These are phyloP conservation scores for Rosa chinensis DNA, from an alignment of 306 rosid genomes.

Conservation along the genomic window DNA sequence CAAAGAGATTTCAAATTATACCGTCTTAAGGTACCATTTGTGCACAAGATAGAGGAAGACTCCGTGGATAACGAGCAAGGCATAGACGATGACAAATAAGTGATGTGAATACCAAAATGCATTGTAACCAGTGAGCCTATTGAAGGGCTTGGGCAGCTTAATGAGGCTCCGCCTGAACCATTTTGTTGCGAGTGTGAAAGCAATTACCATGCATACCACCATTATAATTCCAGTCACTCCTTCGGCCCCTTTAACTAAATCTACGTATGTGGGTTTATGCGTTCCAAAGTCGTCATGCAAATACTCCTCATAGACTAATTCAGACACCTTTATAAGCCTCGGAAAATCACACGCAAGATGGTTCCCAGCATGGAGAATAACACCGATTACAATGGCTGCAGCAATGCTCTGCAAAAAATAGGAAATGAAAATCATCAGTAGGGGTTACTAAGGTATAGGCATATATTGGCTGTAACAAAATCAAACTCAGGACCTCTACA, in stretches of 20 bases:
- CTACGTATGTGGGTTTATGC: conserved; percentile 56
- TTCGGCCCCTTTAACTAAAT: conserved; percentile 61
- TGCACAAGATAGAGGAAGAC: conserved; percentile 61
- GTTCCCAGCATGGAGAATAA: conserved; percentile 84
- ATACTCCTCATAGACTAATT: conserved; percentile 23
- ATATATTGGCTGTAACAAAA: conserved; percentile 1
- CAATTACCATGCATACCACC: conserved; percentile 74
- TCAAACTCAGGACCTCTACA: conserved; percentile 23
- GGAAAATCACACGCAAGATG: conserved; percentile 98
- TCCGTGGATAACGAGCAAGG: conserved; percentile 84
- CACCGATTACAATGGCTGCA: conserved; percentile 81
- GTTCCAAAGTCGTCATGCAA: conserved; percentile 59
- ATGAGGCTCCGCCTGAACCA: conserved; percentile 87
- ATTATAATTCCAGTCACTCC: conserved; percentile 89
- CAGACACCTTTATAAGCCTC: conserved; percentile 43
- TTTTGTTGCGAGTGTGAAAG: conserved; percentile 88
- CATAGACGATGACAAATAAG: conserved; percentile 84
- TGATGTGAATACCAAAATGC: conserved; percentile 99
- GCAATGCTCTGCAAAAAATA: conserved; percentile 62
- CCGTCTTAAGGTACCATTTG: conserved; percentile 81
- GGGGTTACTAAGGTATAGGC: neutral
- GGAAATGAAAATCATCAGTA: conserved; percentile 1
- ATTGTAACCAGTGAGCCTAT: conserved; percentile 88
- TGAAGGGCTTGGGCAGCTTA: conserved; percentile 90
- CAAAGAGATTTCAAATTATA: conserved; percentile 30